Base-by-base conservation (phyloP, 2,329 filamentous ascomycete genomes). In the Hypoxylon sp. region DNA sequence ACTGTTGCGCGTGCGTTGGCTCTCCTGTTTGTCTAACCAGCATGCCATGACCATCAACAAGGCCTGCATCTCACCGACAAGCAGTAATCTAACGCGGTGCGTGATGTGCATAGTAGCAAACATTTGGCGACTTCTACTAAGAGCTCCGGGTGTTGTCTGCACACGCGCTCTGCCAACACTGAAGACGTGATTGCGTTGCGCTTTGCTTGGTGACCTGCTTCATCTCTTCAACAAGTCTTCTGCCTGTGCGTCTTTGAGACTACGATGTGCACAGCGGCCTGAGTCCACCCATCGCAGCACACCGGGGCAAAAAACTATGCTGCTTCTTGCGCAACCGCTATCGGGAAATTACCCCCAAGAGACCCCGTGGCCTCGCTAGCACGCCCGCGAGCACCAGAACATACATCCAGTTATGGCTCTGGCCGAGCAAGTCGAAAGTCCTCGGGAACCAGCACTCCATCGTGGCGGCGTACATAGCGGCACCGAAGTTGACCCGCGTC, bases 61-160 rank as follows among this genome's bases (percentile, higher is more conserved):
- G 7, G 7, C 24, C 24, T 26, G 24, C 24, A n/a, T n/a, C n/a
- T n/a, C n/a, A n/a, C n/a, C 7, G 24, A 7, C 24, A 26, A 26
- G 4, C 4, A 26, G 24, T 26, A 4, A 26, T 26, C 24, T 26
- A 4, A 26, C 7, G 24, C 24, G 4, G 54, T 19, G 7, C n/a
- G n/a, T 59, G 4, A 59, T 19, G 7, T 15, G 43, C 26, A 44
- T 11, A 20, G 41, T 32, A 74, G 71, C 67, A 30, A 75, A 75
- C 34, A 75, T 75, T 10, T 75, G 73, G 73, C 71, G 72, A 3
- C 72, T 74, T 64, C 59, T 73, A 2, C 67, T 75, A 1, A 72
- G n/a, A n/a, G n/a, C n/a, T 72, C 15, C 66, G 69, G 2, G 22
- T 68, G 4, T 63, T 69, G 20, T 75, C 74, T 47, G 46, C 65